Evolutionary conservation across 73 alveolate species (phyloP), one percentile per base, ranked within the genome.

Genomic region (Paramecium caudatum): DNA sequence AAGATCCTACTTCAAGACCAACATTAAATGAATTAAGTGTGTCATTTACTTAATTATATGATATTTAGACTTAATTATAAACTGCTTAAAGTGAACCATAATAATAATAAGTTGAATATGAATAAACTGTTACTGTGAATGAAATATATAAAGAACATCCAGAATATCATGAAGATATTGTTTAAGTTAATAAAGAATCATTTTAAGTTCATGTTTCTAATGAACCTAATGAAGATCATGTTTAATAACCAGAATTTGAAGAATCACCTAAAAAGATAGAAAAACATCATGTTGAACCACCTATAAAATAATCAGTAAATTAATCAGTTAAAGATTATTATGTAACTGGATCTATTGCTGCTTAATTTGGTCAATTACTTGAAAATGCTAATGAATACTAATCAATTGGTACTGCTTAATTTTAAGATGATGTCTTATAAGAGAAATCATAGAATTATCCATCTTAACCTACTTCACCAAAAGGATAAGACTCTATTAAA

Each of bases 1-100:
- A 5, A 12, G 88, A 74, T 74, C 88, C 88, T 21, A 36, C 30
- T 27, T n/a, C 47, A 8, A 74, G 88, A 74, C 88, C 88, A 8
- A 74, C 69, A 3, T 36, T 74, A n/a, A 15, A 21, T 21, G 88
- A 74, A 21, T 74, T 74, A 74, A 21, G 88, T 33, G 30, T 43
- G 23, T 55, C 80, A 27, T 55, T 55, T 23, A 17, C 80, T 10
- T 23, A 55, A 55, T 55, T 55, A 55, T 55, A 55, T 55, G 80
- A 55, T 23, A 55, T 55, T 55, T n/a, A n/a, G n/a, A n/a, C n/a
- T n/a, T 55, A 55, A 55, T 5, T 55, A 55, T 2, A 55, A 55
- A 23, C 30, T 3, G 30, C 41, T 10, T 17, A 55, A 1, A 43
- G 30, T 9, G 46, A 55, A 6, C 80, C 80, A 1, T 8, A 55